Percentiles rank a stretch among this genome's conserved stretches.
Conservation (phyloP, 1,284 basidiomycete genomes). For the Hymenochaete sp. region DNA sequence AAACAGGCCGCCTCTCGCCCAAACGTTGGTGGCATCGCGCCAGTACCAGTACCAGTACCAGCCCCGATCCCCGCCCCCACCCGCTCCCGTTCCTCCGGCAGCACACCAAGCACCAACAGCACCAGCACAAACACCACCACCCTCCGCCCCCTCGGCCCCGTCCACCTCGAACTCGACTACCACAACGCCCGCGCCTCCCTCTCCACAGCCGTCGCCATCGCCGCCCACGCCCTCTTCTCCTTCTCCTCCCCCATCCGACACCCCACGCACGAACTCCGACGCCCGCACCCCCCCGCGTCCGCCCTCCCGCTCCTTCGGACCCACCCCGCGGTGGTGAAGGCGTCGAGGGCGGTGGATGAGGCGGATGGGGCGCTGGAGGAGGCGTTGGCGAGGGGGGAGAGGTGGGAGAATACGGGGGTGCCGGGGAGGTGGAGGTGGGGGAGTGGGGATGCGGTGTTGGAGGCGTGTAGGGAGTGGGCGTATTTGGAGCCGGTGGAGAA, state of each 20-base stretch:
- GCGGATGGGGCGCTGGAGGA: constrained; percentile 15
- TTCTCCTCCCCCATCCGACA: constrained; percentile 1
- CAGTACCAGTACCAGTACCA: no score
- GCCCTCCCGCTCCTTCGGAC: neutral
- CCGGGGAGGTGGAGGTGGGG: constrained; percentile 4
- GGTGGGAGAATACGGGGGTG: constrained; percentile 15
- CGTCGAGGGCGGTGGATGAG: neutral
- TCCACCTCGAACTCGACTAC: constrained; percentile 12
- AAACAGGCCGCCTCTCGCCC: no score
- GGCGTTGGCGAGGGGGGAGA: constrained; percentile 11
- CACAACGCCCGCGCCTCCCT: neutral
- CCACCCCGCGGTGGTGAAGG: constrained; percentile 1
- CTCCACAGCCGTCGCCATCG: constrained; percentile 1
- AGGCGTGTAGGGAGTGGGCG: constrained; percentile 3
- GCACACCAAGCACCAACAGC: no score
- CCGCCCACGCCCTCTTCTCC: constrained; percentile 4
- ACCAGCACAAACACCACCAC: neutral
- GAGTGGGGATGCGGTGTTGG: neutral
- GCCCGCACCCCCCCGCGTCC: neutral
- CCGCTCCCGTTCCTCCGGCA: no score
- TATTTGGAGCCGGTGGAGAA: neutral
- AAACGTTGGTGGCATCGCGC: no score
- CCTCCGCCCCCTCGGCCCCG: constrained; percentile 3
- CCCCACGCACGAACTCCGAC: neutral
- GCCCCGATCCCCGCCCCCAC: no score